Percentiles rank a stretch among this genome's conserved stretches.
Conservation (phyloP, 768 basidiomycete species). For the Trametes villosa region DNA sequence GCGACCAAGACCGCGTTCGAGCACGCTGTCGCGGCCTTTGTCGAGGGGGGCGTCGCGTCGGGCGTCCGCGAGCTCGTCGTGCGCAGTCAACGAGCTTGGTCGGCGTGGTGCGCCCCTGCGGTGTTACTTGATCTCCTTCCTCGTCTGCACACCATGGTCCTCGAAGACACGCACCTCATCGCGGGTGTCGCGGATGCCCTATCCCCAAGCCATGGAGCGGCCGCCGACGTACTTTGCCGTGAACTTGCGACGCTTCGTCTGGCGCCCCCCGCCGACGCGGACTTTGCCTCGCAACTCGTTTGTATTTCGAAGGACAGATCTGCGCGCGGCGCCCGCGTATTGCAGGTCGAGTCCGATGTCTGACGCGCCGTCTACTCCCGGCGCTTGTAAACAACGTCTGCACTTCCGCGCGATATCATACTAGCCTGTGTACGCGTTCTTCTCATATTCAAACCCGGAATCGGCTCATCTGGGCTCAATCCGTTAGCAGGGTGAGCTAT, state of each 20-base stretch:
- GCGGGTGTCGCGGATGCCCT: not conserved
- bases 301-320: too few relatives aligned
- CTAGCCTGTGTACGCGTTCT: too few relatives aligned
- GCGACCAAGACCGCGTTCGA: conserved; percentile 3
- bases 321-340: too few relatives aligned
- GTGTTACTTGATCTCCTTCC: conserved; percentile 2
- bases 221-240: not conserved
- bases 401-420: too few relatives aligned
- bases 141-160: not conserved
- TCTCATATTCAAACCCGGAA: too few relatives aligned
- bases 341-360: too few relatives aligned
- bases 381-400: too few relatives aligned
- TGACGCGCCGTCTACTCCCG: too few relatives aligned
- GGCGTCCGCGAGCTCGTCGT: not conserved
- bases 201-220: not conserved
- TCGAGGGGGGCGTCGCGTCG: not conserved
- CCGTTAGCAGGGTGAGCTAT: too few relatives aligned
- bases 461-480: too few relatives aligned
- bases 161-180: conserved; percentile 4
- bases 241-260: not conserved
- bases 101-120: conserved; percentile 15
- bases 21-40: not conserved
- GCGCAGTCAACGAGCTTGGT: conserved; percentile 12
- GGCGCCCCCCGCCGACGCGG: too few relatives aligned
- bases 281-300: too few relatives aligned